Base-by-base conservation (phyloP, 345 rosid species). In the Trapa incisa region DNA sequence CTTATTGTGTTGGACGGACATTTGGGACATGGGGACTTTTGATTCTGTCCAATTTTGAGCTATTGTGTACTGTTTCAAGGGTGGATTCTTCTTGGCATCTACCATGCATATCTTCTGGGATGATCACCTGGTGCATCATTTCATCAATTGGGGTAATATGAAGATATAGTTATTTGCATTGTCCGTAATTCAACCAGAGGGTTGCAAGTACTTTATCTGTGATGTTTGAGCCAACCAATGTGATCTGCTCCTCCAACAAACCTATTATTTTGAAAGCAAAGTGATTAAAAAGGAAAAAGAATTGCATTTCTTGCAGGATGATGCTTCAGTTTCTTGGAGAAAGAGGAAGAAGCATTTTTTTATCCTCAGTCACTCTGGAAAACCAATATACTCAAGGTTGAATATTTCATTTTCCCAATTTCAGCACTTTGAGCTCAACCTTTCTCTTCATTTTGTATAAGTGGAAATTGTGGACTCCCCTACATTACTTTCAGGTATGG, bases 261-360 rank as follows among this genome's bases (percentile, higher is more conserved):
- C 32, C 32, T 35, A 38, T 58, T 58, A 33, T 5, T 9, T 58
- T 33, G 17, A 42, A 22, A 22, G 5, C 7, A 42, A 43, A 4
- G 33, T 54, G 60, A 54, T 22, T 54, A 22, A 54, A 9, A 54
- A 54, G 35, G 60, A 22, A n/a, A 54, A 54, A 7, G 33, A 22
- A 54, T 54, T 64, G 47, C 80, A 68, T 84, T 82, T 89, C 82
- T 81, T 76, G 84, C 96, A 95, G 99, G 99, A 95, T 68, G 99
- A 95, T 86, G 87, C 92, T 68, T 91, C 98, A 32, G 75, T 84
- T 45, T 84, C 99, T 37, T 91, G 99, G 99, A 91, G 98, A 72
- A 95, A 95, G 83, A 85, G 98, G 82, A 95, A 91, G 85, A 95
- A 95, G 76, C 99, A 95, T 76, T 95, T 95, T 71, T 95, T 95